phyloP scores from a whole-genome alignment of 1,284 basidiomycete species.

The Ustilago curta region DNA sequence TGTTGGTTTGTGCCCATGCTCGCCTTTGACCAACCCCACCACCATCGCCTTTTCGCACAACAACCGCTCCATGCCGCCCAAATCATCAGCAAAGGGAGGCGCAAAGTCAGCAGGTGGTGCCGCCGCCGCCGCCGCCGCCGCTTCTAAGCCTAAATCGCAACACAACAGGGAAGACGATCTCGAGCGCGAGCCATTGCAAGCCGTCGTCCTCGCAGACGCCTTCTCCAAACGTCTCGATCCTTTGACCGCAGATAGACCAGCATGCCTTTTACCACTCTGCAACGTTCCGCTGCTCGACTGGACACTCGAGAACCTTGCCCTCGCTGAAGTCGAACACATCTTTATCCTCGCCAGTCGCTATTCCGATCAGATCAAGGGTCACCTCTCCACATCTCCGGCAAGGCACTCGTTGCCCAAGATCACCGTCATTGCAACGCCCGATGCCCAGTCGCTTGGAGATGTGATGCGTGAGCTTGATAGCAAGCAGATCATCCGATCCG shows the following conservation, averaged over 20 bases:
- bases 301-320: slow-evolving; percentile 92
- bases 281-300: slow-evolving; percentile 92
- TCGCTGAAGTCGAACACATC: slow-evolving; percentile 93
- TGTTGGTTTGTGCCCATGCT: background rate
- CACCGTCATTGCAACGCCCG: slow-evolving; percentile 85
- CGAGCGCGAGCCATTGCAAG: slow-evolving; percentile 76
- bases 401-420: slow-evolving; percentile 71
- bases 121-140: slow-evolving; percentile 26
- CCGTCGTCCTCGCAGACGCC: slow-evolving; percentile 92
- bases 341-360: slow-evolving; percentile 82
- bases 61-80: slow-evolving; percentile 36
- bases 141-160: slow-evolving; percentile 44
- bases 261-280: slow-evolving; percentile 89
- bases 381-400: slow-evolving; percentile 74
- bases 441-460: slow-evolving; percentile 91
- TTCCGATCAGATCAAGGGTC: slow-evolving; percentile 67
- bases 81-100: slow-evolving; percentile 28
- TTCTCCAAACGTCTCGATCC: slow-evolving; percentile 93
- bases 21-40: background rate
- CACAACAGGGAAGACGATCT: slow-evolving; percentile 55
- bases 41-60: background rate
- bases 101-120: slow-evolving; percentile 19
- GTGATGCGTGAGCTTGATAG: slow-evolving; percentile 96
- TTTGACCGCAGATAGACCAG: slow-evolving; percentile 73
- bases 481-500: slow-evolving; percentile 83